Percentiles rank a stretch among this genome's conserved stretches.
Conservation (phyloP, 2,329 filamentous ascomycete species). For the Botrytis fabae region DNA sequence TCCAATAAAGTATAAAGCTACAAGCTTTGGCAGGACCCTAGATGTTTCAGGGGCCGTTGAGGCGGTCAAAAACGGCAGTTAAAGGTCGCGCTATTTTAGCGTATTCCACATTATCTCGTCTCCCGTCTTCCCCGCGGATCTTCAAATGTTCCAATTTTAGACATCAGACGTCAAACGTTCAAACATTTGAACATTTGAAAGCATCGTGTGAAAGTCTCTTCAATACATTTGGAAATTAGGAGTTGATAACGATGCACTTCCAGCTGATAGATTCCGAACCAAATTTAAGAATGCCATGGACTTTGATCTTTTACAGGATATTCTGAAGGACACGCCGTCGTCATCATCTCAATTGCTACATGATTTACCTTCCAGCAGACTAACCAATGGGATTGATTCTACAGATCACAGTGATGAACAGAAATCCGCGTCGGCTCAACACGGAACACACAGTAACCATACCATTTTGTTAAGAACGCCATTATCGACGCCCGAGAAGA, state of each 20-base stretch:
- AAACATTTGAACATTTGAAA: background rate
- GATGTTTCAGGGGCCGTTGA: background rate
- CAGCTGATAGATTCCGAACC: background rate
- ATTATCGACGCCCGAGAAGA: background rate
- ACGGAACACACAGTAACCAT: background rate
- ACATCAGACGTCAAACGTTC: background rate
- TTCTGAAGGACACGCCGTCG: conserved; percentile 18
- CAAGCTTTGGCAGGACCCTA: background rate
- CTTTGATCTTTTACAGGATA: conserved; percentile 25
- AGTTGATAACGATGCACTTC: background rate
- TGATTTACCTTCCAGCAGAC: conserved; percentile 29
- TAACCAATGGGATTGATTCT: background rate
- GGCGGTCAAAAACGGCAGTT: conserved; percentile 10
- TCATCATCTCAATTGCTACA: conserved; percentile 28
- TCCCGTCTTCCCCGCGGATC: conserved; percentile 1
- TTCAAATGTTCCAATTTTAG: background rate
- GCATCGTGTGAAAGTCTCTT: background rate
- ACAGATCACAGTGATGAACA: background rate
- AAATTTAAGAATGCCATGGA: conserved; percentile 27
- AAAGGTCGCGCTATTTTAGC: background rate
- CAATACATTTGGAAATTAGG: too few relatives aligned
- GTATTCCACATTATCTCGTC: background rate
- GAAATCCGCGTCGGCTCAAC: background rate
- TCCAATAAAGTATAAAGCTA: background rate
- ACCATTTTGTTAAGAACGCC: background rate